phyloP scores from a whole-genome alignment of 768 basidiomycete genomes.

The Candolleomyces eurysporus region DNA sequence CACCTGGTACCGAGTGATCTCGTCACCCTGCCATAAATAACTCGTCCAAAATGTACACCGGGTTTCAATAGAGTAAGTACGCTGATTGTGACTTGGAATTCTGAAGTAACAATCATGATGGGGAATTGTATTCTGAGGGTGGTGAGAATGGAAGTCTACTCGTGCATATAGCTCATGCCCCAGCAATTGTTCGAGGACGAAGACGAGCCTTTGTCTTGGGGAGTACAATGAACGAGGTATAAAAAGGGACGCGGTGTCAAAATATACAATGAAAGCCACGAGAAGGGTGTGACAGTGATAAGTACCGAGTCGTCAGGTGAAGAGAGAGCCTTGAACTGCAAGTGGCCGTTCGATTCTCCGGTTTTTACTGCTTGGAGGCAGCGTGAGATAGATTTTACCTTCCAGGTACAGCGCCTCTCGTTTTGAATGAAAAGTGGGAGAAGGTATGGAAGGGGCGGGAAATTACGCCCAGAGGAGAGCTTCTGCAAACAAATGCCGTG shows the following conservation, averaged over 20 bases:
- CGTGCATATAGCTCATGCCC: background rate
- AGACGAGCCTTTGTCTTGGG: too few species aligned
- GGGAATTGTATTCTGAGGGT: background rate
- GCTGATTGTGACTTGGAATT: background rate
- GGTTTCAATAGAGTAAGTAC: background rate
- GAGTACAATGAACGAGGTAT: too few species aligned
- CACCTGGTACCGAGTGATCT: background rate
- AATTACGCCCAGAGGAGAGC: background rate
- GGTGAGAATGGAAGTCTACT: background rate
- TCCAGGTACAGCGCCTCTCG: background rate
- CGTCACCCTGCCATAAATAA: background rate
- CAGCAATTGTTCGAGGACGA: too few species aligned
- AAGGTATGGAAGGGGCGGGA: background rate
- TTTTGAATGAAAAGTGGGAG: background rate
- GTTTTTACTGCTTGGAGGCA: background rate
- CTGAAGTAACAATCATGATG: background rate
- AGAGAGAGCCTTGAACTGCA: too few species aligned
- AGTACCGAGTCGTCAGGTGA: too few species aligned
- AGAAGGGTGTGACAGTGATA: too few species aligned
- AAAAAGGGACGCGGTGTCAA: too few species aligned
- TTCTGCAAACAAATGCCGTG: background rate
- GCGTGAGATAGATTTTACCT: background rate
- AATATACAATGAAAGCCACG: too few species aligned
- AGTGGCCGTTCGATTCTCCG: background rate
- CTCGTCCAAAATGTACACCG: background rate